Percentiles rank a stretch among this genome's conserved stretches.
Evolutionary conservation across 2,329 filamentous ascomycete genomes (phyloP).

Genomic region (Colletotrichum chlorophyti): DNA sequence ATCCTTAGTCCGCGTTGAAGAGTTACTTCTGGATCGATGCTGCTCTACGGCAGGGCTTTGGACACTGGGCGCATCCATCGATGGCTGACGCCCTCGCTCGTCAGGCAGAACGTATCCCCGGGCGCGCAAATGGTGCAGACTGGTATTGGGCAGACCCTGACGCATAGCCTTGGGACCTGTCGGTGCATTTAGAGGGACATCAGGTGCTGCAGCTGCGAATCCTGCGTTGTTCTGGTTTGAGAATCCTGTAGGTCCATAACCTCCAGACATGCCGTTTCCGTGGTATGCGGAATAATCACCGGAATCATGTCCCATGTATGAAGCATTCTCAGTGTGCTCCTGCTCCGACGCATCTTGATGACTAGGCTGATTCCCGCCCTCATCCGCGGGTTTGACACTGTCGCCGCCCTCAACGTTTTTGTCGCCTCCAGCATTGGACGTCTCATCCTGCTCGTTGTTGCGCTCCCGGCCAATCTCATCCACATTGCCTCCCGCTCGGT

Average conservation of each 20-base stretch:
- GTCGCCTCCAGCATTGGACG: slow-evolving; percentile 13
- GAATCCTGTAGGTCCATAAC: slow-evolving; percentile 23
- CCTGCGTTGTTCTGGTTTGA: slow-evolving; percentile 31
- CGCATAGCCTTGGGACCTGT: slow-evolving; percentile 96
- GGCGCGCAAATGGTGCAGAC: slow-evolving; percentile 69
- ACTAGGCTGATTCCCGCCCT: slow-evolving; percentile 33
- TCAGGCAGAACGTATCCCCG: slow-evolving; percentile 55
- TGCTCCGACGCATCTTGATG: slow-evolving; percentile 34
- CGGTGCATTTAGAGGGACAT: slow-evolving; percentile 74
- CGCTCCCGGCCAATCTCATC: slow-evolving; percentile 48
- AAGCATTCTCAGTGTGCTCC: slow-evolving; percentile 35
- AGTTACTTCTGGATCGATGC: slow-evolving; percentile 55
- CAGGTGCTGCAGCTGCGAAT: slow-evolving; percentile 42
- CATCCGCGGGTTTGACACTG: slow-evolving; percentile 18
- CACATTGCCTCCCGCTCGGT: slow-evolving; percentile 36
- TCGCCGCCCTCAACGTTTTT: slow-evolving; percentile 10
- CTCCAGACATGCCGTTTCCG: slow-evolving; percentile 37
- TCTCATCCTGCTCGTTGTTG: slow-evolving; percentile 26
- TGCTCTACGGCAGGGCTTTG: slow-evolving; percentile 41
- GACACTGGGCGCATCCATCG: slow-evolving; percentile 36
- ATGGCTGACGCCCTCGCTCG: slow-evolving; percentile 34
- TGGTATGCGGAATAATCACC: slow-evolving; percentile 34
- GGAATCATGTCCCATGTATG: slow-evolving; percentile 35
- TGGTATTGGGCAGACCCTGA: slow-evolving; percentile 84
- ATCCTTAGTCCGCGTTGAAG: slow-evolving; percentile 46